phyloP scores from a whole-genome alignment of 306 rosid genomes.

The Gillenia trifoliata region DNA sequence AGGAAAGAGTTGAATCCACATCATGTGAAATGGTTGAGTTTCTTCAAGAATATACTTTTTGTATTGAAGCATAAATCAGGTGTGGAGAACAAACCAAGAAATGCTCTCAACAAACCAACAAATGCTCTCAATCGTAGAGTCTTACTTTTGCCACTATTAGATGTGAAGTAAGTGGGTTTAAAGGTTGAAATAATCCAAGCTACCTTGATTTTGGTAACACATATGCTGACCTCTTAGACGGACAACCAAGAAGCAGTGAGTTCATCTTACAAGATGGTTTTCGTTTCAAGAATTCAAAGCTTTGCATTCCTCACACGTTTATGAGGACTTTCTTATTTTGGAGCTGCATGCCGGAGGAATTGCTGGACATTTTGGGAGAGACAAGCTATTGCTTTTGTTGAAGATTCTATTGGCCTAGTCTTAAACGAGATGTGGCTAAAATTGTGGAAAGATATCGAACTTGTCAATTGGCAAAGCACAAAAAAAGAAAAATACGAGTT shows the following conservation, averaged over 20 bases:
- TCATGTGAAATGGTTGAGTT: background rate
- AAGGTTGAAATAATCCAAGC: background rate
- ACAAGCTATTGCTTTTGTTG: background rate
- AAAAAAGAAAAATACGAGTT: background rate
- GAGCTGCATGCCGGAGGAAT: background rate
- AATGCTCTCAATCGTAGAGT: background rate
- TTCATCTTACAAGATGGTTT: background rate
- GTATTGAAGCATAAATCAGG: background rate
- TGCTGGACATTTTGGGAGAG: background rate
- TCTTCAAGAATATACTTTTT: background rate
- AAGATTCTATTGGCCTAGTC: background rate
- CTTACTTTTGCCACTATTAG: background rate
- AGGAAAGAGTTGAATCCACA: background rate
- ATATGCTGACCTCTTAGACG: no score
- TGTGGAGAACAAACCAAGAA: no score
- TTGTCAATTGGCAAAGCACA: background rate
- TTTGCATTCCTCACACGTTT: background rate
- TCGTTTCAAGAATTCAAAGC: background rate
- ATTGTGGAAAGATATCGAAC: background rate
- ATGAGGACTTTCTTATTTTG: background rate
- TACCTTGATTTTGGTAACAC: no score
- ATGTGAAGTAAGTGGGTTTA: background rate
- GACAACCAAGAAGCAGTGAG: no score
- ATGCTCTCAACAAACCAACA: background rate
- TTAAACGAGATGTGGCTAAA: background rate